Percentiles rank a stretch among this genome's conserved stretches.
phyloP scores from a whole-genome alignment of 2,329 filamentous ascomycete species.

The Fusarium cyanostomum region DNA sequence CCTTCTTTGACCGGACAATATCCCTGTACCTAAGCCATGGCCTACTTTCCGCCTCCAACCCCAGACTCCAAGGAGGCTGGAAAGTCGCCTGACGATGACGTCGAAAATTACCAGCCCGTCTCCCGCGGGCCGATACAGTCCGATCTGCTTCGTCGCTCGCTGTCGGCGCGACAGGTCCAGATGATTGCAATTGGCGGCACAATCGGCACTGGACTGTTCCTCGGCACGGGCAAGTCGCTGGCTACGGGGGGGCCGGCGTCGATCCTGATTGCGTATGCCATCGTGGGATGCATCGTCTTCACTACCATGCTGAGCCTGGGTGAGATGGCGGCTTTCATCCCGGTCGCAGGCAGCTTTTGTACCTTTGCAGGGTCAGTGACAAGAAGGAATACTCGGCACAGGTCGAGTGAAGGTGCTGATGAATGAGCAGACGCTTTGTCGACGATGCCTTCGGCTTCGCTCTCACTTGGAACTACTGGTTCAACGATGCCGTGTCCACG shows the following conservation, averaged over 20 bases:
- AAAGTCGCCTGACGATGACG: slow-evolving; percentile 28
- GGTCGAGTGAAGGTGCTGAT: slow-evolving; percentile 44
- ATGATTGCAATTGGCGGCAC: slow-evolving; percentile 72
- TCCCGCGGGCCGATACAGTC: slow-evolving; percentile 40
- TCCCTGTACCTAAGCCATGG: slow-evolving; percentile 9
- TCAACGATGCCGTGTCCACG: slow-evolving; percentile 66
- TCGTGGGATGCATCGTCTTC: slow-evolving; percentile 67
- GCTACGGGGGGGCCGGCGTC: slow-evolving; percentile 68
- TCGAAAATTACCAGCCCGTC: slow-evolving; percentile 23
- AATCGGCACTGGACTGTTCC: slow-evolving; percentile 69
- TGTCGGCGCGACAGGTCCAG: slow-evolving; percentile 71
- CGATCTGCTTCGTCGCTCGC: slow-evolving; percentile 62
- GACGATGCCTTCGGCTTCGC: slow-evolving; percentile 65
- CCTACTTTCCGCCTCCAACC: slow-evolving; percentile 1
- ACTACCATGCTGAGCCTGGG: slow-evolving; percentile 67
- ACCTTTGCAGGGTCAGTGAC: slow-evolving; percentile 53
- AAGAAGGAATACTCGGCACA: slow-evolving; percentile 46
- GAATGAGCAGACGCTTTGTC: slow-evolving; percentile 53
- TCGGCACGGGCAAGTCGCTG: slow-evolving; percentile 69
- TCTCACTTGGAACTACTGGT: slow-evolving; percentile 70
- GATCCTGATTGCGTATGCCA: slow-evolving; percentile 65
- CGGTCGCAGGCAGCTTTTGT: slow-evolving; percentile 64
- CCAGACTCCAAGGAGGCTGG: slow-evolving; percentile 29
- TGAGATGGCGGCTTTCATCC: slow-evolving; percentile 66
- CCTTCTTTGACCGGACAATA: background rate